These are phyloP conservation scores for Talaromyces borbonicus DNA, from an alignment of 495 filamentous ascomycete species.

Conservation along the genomic window DNA sequence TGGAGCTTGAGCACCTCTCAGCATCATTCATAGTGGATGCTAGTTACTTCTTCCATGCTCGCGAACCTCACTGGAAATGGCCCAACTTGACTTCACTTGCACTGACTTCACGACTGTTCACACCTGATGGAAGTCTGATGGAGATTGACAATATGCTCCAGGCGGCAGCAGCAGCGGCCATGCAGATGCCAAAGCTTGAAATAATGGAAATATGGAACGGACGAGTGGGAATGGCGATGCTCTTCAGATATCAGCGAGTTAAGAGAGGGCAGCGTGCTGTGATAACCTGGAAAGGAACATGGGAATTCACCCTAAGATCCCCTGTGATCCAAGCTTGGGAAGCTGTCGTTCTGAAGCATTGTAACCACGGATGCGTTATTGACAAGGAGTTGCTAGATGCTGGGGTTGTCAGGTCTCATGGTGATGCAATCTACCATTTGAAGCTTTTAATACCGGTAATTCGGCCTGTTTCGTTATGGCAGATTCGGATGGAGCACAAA, in stretches of 20 bases:
- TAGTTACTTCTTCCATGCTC: conserved; percentile 22
- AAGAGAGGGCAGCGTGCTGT: conserved; percentile 12
- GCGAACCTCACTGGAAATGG: conserved; percentile 23
- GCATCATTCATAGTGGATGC: conserved; percentile 28
- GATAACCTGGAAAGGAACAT: conserved; percentile 27
- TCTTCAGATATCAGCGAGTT: conserved; percentile 25
- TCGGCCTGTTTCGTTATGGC: neutral
- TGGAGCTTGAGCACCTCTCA: conserved; percentile 26
- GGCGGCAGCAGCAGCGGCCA: conserved; percentile 22
- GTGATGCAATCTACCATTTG: neutral
- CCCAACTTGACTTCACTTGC: conserved; percentile 13
- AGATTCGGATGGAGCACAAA: neutral
- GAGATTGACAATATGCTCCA: conserved; percentile 21
- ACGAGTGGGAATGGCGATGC: conserved; percentile 20
- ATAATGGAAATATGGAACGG: conserved; percentile 35
- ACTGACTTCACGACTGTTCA: conserved; percentile 22
- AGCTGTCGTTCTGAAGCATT: conserved; percentile 19
- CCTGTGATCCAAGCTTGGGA: conserved; percentile 25
- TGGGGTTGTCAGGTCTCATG: neutral
- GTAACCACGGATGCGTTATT: neutral
- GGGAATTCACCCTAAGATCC: conserved; percentile 22
- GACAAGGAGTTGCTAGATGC: neutral
- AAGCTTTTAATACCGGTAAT: neutral
- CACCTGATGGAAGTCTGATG: conserved; percentile 13
- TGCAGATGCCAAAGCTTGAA: conserved; percentile 25